Evolutionary conservation across 2,329 filamentous ascomycete genomes (phyloP).

Genomic region (Microsporum ferrugineum): DNA sequence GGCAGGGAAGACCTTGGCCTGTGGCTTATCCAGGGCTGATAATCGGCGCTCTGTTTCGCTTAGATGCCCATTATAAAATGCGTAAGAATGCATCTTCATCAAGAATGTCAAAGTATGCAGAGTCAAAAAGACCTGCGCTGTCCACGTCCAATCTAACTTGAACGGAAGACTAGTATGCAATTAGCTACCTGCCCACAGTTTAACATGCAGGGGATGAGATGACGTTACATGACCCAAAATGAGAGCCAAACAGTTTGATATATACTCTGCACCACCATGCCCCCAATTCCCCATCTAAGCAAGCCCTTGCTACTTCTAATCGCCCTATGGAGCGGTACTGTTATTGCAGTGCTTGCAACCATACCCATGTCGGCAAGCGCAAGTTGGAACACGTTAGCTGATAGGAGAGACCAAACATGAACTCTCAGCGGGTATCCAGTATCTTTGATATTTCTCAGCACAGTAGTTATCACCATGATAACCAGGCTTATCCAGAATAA

Average conservation of each 20-base stretch:
- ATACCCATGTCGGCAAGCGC: conserved; percentile 74
- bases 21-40: conserved; percentile 67
- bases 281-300: conserved; percentile 62
- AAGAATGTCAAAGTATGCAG: conserved; percentile 82
- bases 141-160: conserved; percentile 84
- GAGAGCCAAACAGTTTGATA: conserved; percentile 69
- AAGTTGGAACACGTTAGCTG: conserved; percentile 77
- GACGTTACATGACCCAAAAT: conserved; percentile 60
- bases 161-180: conserved; percentile 56
- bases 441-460: conserved; percentile 85
- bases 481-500: conserved; percentile 95
- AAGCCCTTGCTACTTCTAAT: conserved; percentile 47
- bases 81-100: conserved; percentile 99
- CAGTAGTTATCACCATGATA: conserved; percentile 94
- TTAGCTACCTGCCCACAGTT: conserved; percentile 13
- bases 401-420: conserved; percentile 79
- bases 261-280: conserved; percentile 71
- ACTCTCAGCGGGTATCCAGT: conserved; percentile 77
- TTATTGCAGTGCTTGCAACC: conserved; percentile 62
- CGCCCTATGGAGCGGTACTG: conserved; percentile 60
- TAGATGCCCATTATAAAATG: conserved; percentile 95
- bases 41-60: conserved; percentile 76
- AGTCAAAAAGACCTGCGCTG: conserved; percentile 86
- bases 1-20: conserved; percentile 46
- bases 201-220: neutral